Percentiles rank a stretch among this genome's conserved stretches.
phyloP scores from a whole-genome alignment of 2,329 filamentous ascomycete genomes.

The Ramichloridium luteum region DNA sequence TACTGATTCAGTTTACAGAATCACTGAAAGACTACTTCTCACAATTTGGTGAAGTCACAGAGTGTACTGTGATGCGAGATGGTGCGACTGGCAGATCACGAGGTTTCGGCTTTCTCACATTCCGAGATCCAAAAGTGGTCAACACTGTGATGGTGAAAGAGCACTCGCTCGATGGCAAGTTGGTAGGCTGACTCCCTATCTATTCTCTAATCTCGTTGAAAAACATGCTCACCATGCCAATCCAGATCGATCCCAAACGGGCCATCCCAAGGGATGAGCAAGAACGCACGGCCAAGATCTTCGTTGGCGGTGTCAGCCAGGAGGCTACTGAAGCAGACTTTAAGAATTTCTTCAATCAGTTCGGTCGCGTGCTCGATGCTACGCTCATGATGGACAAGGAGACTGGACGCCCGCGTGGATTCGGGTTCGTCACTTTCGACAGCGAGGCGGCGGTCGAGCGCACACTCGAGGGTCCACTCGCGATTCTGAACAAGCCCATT shows the following conservation, averaged over 20 bases:
- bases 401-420: constrained; percentile 88
- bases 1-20: constrained; percentile 46
- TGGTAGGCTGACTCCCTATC: constrained; percentile 50
- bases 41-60: constrained; percentile 90
- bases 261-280: constrained; percentile 96
- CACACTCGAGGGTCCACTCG: constrained; percentile 70
- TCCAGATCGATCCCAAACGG: constrained; percentile 89
- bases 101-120: constrained; percentile 94
- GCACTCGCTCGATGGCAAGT: constrained; percentile 94
- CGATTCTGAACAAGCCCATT: constrained; percentile 91
- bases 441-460: constrained; percentile 89
- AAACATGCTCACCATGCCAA: constrained; percentile 4
- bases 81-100: constrained; percentile 84
- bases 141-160: constrained; percentile 99
- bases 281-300: constrained; percentile 97
- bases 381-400: constrained; percentile 99
- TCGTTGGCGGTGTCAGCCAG: constrained; percentile 93
- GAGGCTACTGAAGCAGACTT: constrained; percentile 95
- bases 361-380: constrained; percentile 89
- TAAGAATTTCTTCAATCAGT: constrained; percentile 91
- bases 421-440: constrained; percentile 97
- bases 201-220: constrained; percentile 5
- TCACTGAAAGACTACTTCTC: constrained; percentile 95
- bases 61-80: constrained; percentile 99
- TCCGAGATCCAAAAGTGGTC: constrained; percentile 93